Percentiles rank a stretch among this genome's conserved stretches.
These are phyloP conservation scores for Tetrahymena thermophila DNA, from an alignment of 73 alveolate species.

Conservation along the genomic window DNA sequence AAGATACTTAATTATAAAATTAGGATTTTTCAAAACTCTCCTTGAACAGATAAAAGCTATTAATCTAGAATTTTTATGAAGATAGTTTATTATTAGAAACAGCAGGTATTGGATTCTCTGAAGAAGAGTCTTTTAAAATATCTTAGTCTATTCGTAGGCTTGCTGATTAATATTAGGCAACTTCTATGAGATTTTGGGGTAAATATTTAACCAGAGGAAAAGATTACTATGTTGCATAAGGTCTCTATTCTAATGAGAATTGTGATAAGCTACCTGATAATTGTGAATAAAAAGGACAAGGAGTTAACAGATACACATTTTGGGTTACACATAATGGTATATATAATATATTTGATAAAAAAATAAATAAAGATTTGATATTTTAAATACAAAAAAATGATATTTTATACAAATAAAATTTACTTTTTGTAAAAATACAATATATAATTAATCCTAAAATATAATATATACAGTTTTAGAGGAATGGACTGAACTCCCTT, in stretches of 20 bases:
- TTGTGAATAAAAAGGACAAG: constrained; percentile 61
- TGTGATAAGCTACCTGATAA: constrained; percentile 65
- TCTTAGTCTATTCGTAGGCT: constrained; percentile 31
- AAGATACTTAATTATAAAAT: background rate
- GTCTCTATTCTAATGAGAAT: constrained; percentile 62
- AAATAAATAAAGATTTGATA: too few species aligned
- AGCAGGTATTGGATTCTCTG: constrained; percentile 85
- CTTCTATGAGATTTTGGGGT: constrained; percentile 85
- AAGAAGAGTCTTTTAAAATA: constrained; percentile 68
- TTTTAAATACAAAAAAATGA: background rate
- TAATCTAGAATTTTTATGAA: constrained; percentile 38
- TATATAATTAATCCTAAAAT: background rate
- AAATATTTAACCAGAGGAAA: constrained; percentile 77
- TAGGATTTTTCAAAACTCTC: background rate
- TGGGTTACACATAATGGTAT: constrained; percentile 72
- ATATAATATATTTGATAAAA: too few species aligned
- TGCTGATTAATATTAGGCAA: constrained; percentile 8
- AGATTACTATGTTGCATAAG: constrained; percentile 92
- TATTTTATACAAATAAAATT: too few species aligned
- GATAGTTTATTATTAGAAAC: constrained; percentile 58
- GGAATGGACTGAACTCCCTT: constrained; percentile 77
- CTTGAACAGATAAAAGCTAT: background rate
- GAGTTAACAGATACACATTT: constrained; percentile 63
- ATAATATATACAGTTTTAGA: constrained; percentile 37
- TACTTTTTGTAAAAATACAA: too few species aligned